These are phyloP conservation scores for Rhizopus stolonifer DNA, from an alignment of 371 early-diverging fungal genomes.

Conservation along the genomic window DNA sequence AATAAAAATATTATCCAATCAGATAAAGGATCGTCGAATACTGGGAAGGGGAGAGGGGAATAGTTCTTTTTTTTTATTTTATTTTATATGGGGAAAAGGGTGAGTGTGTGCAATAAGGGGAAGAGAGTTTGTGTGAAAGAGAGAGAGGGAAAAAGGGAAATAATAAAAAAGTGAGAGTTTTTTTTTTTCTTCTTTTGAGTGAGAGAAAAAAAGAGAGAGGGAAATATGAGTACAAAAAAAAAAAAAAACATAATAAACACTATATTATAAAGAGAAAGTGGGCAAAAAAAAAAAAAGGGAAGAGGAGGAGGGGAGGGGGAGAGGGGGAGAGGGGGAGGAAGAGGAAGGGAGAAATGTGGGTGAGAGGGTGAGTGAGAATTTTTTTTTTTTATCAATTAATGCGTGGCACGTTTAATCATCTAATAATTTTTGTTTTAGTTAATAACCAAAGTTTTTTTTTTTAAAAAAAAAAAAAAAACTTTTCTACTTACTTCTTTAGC, in stretches of 20 bases:
- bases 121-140: background rate
- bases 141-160: too few species aligned
- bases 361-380: background rate
- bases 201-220: background rate
- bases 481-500: constrained; percentile 52
- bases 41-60: too few species aligned
- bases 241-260: background rate
- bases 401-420: constrained; percentile 31
- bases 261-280: background rate
- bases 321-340: background rate
- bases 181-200: background rate
- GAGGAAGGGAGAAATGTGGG: background rate
- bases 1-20: too few species aligned
- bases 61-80: background rate
- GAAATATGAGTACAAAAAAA: background rate
- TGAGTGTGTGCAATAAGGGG: background rate
- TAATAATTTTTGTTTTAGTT: too few species aligned
- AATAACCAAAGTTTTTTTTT: too few species aligned
- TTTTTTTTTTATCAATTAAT: constrained; percentile 20
- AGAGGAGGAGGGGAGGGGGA: background rate
- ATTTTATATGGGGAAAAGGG: constrained; percentile 1
- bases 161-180: too few species aligned
- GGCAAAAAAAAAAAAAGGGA: background rate
- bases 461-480: constrained; percentile 2
- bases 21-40: too few species aligned